phyloP scores from a whole-genome alignment of 495 filamentous ascomycete species.

The Haplographium delicatum region DNA sequence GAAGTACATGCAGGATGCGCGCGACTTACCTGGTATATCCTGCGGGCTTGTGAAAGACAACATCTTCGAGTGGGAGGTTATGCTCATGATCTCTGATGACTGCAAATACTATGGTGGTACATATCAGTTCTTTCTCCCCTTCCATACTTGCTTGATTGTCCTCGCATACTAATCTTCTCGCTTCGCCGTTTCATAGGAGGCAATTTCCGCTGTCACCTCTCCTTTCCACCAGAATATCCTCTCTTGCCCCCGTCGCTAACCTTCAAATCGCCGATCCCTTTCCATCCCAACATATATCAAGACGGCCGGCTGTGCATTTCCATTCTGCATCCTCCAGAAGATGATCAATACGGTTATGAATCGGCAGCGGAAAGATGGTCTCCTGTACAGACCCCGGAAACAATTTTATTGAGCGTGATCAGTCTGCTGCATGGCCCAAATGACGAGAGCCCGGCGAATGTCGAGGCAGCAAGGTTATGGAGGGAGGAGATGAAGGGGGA shows the following conservation, averaged over 20 bases:
- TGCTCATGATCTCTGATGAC: slow-evolving; percentile 97
- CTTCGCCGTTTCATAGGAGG: slow-evolving; percentile 60
- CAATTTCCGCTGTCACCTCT: slow-evolving; percentile 78
- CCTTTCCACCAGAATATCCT: slow-evolving; percentile 80
- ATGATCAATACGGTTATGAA: slow-evolving; percentile 96
- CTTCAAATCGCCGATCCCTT: slow-evolving; percentile 78
- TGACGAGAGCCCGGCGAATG: slow-evolving; percentile 91
- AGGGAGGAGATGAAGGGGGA: slow-evolving; percentile 64
- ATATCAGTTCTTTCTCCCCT: slow-evolving; percentile 29
- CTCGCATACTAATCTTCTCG: too few species aligned
- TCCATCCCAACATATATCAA: slow-evolving; percentile 94
- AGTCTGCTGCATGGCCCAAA: slow-evolving; percentile 91
- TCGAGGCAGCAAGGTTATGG: slow-evolving; percentile 86
- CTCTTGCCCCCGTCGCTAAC: slow-evolving; percentile 86
- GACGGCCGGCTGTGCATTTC: slow-evolving; percentile 92
- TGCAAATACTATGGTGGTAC: slow-evolving; percentile 84
- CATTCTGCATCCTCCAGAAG: slow-evolving; percentile 92
- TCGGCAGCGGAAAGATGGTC: slow-evolving; percentile 88
- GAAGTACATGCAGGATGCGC: slow-evolving; percentile 87
- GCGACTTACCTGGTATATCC: slow-evolving; percentile 89
- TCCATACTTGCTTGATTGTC: too few species aligned
- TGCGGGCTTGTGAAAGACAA: slow-evolving; percentile 83
- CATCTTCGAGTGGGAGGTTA: slow-evolving; percentile 99
- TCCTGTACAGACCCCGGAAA: slow-evolving; percentile 96
- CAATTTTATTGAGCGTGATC: slow-evolving; percentile 87